Percentiles rank a stretch among this genome's conserved stretches.
These are phyloP conservation scores for Dionaea muscipula DNA, from an alignment of 179 eudicot species.

Conservation along the genomic window DNA sequence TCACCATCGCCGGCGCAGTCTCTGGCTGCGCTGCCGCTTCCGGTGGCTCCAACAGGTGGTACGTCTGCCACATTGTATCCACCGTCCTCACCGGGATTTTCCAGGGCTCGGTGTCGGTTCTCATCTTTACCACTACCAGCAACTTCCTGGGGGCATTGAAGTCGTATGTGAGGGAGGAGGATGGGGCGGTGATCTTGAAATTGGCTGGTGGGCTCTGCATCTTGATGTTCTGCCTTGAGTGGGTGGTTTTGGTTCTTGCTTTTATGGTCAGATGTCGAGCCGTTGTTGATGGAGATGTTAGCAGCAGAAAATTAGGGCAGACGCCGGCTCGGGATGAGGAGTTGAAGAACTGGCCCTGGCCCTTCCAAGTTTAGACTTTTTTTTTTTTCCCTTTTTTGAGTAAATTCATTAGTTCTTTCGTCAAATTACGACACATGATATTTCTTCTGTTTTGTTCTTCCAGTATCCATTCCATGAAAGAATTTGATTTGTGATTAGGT, in stretches of 20 bases:
- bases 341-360: constrained; percentile 47
- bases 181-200: constrained; percentile 47
- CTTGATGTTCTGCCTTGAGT: constrained; percentile 52
- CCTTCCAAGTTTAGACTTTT: constrained; percentile 42
- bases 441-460: no score
- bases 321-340: no score
- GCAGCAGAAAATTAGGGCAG: constrained; percentile 16
- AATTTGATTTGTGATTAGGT: no score
- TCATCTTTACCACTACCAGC: constrained; percentile 36
- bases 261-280: constrained; percentile 40
- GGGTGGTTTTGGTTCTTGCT: constrained; percentile 50
- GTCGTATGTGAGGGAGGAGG: constrained; percentile 51
- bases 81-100: constrained; percentile 56
- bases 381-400: no score
- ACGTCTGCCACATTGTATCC: constrained; percentile 36
- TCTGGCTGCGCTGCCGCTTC: constrained; percentile 27
- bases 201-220: constrained; percentile 55
- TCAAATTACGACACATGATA: no score
- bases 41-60: constrained; percentile 24
- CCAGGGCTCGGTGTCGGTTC: constrained; percentile 54
- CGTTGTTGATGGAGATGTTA: constrained; percentile 18
- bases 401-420: no score
- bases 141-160: constrained; percentile 38
- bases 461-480: no score
- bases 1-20: constrained; percentile 40